Evolutionary conservation across 2,329 filamentous ascomycete genomes (phyloP), one percentile per base, ranked within the genome.

Genomic region (Scedosporium apiospermum): DNA sequence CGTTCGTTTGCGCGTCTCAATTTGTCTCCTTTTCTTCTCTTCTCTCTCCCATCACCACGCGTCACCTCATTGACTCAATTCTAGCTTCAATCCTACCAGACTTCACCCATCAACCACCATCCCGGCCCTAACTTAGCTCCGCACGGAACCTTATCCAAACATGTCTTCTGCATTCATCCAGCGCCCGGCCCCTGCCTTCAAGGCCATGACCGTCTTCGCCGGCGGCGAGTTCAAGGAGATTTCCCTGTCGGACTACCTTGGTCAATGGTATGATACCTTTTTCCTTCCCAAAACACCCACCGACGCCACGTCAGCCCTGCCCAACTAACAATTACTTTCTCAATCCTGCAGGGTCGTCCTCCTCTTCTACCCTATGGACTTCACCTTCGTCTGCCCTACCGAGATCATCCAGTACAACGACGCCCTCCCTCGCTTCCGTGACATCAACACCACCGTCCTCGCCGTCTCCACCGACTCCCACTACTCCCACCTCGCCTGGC

Each of bases 291-390:
- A 38, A 38, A 12, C 34, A 14, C 34, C 34, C 34, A 14, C 34
- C 34, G 4, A 10, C 16, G 21, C 16, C 16, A 57, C 27, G 23
- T 3, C n/a, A 57, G 12, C 10, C 49, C 7, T 3, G 3, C 49
- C 7, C 5, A 53, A 57, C 53, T 57, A 23, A 57, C 12, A 2
- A 9, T 27, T 2, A 14, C 53, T 30, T 16, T 4, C 23, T 7
- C 23, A 10, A 60, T 21, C 3, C 34, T 57, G n/a, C 27, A 78
- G 85, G 85, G 80, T 87, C 64, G 77, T 87, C 68, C 82, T 88
- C 41, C 81, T 84, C 66, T 88, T 88, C 78, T 84, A 87, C 72
- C 85, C 85, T 63, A 84, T 86, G 75, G 85, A 86, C 69, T 88
- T 85, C 80, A 87, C 84, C 67, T 88, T 87, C 67, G 84, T 88